Base-by-base conservation (phyloP, 108 stramenopile genomes). In the Nannochloropsis salina region DNA sequence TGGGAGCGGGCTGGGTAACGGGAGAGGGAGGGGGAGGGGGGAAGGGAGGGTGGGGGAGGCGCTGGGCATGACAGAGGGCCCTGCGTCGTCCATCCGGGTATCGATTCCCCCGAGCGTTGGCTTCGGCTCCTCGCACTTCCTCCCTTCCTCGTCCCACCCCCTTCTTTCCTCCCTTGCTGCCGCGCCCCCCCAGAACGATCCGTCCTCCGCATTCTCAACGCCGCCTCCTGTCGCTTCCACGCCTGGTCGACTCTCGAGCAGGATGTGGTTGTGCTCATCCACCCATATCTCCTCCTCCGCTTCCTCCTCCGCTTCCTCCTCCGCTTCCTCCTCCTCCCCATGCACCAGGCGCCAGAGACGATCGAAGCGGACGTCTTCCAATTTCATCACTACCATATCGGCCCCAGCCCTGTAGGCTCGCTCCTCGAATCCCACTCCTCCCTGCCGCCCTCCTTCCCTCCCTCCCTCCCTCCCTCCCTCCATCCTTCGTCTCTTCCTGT, bases 151-250 rank as follows among this genome's bases (percentile, higher is more conserved):
- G 20, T 74, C 4, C 61, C 61, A 20, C 61, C n/a, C 61, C 61
- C n/a, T 74, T 74, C n/a, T 74, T n/a, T 74, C 61, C 61, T 74
- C 61, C 61, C 61, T 74, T 74, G 61, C 61, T 74, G 61, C 61
- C n/a, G 61, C 61, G 2, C 20, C 47, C 12, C 10, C n/a, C n/a
- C n/a, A n/a, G n/a, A n/a, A n/a, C n/a, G n/a, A n/a, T n/a, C n/a
- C n/a, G n/a, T n/a, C n/a, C n/a, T n/a, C n/a, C n/a, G n/a, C n/a
- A n/a, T n/a, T n/a, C n/a, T n/a, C n/a, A n/a, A n/a, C n/a, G n/a
- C n/a, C 61, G 15, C 20, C 61, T 74, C 20, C 61, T 74, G 61
- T n/a, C n/a, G 61, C 61, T 4, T 74, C n/a, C 61, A 74, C 4
- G n/a, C n/a, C n/a, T n/a, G n/a, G n/a, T n/a, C n/a, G n/a, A n/a